A percentile compares a stretch with the other conserved stretches of the same genome.
Conservation (phyloP, 495 filamentous ascomycete genomes). For the Halenospora varia region DNA sequence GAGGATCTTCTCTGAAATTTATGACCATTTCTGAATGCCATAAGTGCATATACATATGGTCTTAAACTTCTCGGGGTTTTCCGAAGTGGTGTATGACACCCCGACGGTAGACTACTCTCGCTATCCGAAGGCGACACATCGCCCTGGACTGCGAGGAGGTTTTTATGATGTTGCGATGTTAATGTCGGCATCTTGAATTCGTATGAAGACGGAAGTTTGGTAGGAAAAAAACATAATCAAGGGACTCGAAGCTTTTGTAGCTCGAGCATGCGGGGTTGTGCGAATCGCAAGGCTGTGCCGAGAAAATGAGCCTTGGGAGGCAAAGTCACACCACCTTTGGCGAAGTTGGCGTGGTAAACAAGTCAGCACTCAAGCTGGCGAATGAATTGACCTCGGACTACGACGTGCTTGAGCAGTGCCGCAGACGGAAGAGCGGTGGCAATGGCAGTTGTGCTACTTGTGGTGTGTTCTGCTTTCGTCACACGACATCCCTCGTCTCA, state of each 20-base stretch:
- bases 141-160: not conserved
- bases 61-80: slow-evolving; percentile 12
- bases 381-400: not conserved
- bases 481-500: not conserved
- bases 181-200: not conserved
- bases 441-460: not conserved
- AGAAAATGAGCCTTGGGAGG: not conserved
- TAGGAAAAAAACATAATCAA: no score
- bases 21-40: slow-evolving; percentile 36
- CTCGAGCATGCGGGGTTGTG: not conserved
- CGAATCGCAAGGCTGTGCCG: not conserved
- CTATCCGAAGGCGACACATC: not conserved
- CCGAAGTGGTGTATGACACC: slow-evolving; percentile 9
- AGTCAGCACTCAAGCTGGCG: not conserved
- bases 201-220: not conserved
- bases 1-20: slow-evolving; percentile 40
- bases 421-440: no score
- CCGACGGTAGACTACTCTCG: slow-evolving; percentile 1
- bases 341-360: not conserved
- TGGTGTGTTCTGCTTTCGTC: not conserved
- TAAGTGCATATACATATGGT: slow-evolving; percentile 24
- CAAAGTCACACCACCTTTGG: not conserved
- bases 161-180: not conserved
- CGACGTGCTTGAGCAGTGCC: not conserved
- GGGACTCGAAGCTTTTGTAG: not conserved